Evolutionary conservation across 2,329 filamentous ascomycete genomes (phyloP).

Genomic region (Neofusicoccum cordaticola): DNA sequence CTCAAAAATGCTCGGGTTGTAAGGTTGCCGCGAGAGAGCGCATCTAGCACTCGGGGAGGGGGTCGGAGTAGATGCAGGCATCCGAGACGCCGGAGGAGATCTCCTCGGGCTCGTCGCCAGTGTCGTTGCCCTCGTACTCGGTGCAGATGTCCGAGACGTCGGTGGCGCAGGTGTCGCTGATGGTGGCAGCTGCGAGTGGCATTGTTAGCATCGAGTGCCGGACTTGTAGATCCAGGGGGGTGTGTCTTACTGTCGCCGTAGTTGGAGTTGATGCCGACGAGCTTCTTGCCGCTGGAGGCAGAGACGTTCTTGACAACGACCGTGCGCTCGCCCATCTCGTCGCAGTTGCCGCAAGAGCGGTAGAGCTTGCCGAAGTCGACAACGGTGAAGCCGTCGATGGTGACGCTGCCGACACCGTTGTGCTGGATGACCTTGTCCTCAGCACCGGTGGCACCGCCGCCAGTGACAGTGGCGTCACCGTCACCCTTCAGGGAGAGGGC

Average conservation of each 20-base stretch:
- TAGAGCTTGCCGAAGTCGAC: slow-evolving; percentile 44
- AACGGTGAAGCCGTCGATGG: slow-evolving; percentile 35
- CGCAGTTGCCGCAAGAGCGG: slow-evolving; percentile 47
- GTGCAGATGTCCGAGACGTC: slow-evolving; percentile 35
- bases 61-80: slow-evolving; percentile 29
- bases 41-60: slow-evolving; percentile 17
- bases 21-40: neutral
- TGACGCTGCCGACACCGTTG: slow-evolving; percentile 41
- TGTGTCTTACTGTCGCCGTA: slow-evolving; percentile 42
- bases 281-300: slow-evolving; percentile 42
- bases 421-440: slow-evolving; percentile 40
- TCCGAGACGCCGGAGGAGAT: slow-evolving; percentile 30
- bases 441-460: slow-evolving; percentile 40
- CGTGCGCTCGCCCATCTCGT: slow-evolving; percentile 47
- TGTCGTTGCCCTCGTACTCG: slow-evolving; percentile 34
- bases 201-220: neutral
- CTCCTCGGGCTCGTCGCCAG: slow-evolving; percentile 33
- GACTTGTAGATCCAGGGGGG: neutral
- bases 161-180: slow-evolving; percentile 23
- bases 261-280: slow-evolving; percentile 53
- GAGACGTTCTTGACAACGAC: slow-evolving; percentile 46
- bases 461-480: slow-evolving; percentile 38
- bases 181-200: slow-evolving; percentile 1
- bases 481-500: slow-evolving; percentile 37
- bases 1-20: neutral